Evolutionary conservation across 225 moss, liverwort and hornwort genomes (phyloP).

Genomic region (Asterella californica): DNA sequence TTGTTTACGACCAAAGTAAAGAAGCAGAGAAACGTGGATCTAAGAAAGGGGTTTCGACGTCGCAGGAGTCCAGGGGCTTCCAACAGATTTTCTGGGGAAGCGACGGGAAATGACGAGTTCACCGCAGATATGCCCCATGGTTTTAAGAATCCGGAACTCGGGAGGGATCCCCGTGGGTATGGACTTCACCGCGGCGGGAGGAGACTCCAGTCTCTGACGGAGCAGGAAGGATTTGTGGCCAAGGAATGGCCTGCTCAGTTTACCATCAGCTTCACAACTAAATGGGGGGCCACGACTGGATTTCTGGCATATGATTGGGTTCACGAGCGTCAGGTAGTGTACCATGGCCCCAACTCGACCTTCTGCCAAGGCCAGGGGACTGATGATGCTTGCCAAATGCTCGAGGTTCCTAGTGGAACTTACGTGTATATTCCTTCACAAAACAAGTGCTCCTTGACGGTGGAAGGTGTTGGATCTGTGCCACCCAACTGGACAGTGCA

Average conservation of each 20-base stretch:
- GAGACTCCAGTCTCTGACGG: background rate
- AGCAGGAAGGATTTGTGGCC: conserved; percentile 11
- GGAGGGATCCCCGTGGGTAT: background rate
- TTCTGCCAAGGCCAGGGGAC: conserved; percentile 24
- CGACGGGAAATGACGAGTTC: background rate
- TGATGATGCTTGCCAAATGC: conserved; percentile 31
- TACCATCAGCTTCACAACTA: conserved; percentile 37
- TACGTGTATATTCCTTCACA: conserved; percentile 33
- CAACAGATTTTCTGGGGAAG: background rate
- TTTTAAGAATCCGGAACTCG: background rate
- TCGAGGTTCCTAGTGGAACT: conserved; percentile 30
- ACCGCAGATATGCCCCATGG: background rate
- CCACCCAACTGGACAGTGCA: conserved; percentile 40
- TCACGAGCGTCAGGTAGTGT: conserved; percentile 22
- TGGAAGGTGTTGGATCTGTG: conserved; percentile 28
- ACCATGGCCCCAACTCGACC: conserved; percentile 27
- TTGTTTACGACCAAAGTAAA: background rate
- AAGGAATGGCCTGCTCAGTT: conserved; percentile 41
- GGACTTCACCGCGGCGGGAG: background rate
- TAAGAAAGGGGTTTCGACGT: background rate
- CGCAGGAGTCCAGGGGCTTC: background rate
- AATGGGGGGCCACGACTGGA: conserved; percentile 26
- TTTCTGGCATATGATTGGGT: conserved; percentile 42
- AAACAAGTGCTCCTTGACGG: conserved; percentile 17
- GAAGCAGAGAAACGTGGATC: background rate